Evolutionary conservation across 2,329 filamentous ascomycete genomes (phyloP).

Genomic region (Nigrograna mackinnonii): DNA sequence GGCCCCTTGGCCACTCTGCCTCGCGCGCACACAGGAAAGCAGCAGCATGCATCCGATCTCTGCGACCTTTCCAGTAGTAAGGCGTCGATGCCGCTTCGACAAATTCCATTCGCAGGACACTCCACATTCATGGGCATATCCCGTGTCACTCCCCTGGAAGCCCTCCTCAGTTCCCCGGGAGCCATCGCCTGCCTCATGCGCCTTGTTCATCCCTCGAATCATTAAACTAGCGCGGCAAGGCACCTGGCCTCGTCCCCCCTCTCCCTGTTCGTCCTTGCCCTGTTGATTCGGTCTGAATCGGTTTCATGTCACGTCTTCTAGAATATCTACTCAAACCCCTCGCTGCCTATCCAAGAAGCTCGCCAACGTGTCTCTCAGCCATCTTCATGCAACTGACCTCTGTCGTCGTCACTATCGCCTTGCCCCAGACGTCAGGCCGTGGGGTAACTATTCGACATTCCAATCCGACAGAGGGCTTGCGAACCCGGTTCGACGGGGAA

Average conservation of each 20-base stretch:
- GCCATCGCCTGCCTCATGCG: slow-evolving; percentile 29
- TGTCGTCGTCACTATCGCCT: too few relatives aligned
- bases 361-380: slow-evolving; percentile 23
- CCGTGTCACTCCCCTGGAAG: slow-evolving; percentile 24
- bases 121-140: slow-evolving; percentile 12
- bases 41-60: too few relatives aligned
- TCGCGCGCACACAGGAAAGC: too few relatives aligned
- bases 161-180: slow-evolving; percentile 11
- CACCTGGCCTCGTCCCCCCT: slow-evolving; percentile 17
- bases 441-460: too few relatives aligned
- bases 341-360: slow-evolving; percentile 16
- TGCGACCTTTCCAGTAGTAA: too few relatives aligned
- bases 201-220: slow-evolving; percentile 21
- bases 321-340: slow-evolving; percentile 24
- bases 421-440: too few relatives aligned
- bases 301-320: slow-evolving; percentile 36
- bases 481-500: too few relatives aligned
- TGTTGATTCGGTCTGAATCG: slow-evolving; percentile 11
- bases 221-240: slow-evolving; percentile 17
- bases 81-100: too few relatives aligned
- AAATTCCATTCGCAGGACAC: too few relatives aligned
- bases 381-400: slow-evolving; percentile 22
- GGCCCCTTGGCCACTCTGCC: too few relatives aligned
- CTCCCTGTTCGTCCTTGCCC: slow-evolving; percentile 25
- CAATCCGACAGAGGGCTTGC: too few relatives aligned